These are phyloP conservation scores for Xylaria sp. DNA, from an alignment of 2,329 filamentous ascomycete genomes.

Conservation along the genomic window DNA sequence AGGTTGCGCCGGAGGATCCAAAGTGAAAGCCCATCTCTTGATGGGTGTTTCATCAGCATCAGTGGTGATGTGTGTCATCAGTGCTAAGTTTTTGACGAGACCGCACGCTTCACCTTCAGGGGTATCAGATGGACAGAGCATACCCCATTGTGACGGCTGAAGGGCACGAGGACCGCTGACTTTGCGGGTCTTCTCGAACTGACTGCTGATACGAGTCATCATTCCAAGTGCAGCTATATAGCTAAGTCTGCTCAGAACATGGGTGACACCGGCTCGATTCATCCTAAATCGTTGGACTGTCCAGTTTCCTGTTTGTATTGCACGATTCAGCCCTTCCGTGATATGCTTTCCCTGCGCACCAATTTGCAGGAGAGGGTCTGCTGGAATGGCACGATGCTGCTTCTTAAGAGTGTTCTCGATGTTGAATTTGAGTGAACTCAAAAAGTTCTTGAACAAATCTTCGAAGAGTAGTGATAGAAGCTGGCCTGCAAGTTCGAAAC, in stretches of 20 bases:
- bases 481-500: conserved; percentile 92
- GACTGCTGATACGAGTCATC: conserved; percentile 99
- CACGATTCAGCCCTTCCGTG: conserved; percentile 91
- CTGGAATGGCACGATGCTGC: conserved; percentile 85
- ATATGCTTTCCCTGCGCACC: conserved; percentile 87
- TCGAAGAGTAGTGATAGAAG: conserved; percentile 94
- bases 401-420: conserved; percentile 98
- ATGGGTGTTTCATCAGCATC: conserved; percentile 94
- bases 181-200: conserved; percentile 98
- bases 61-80: conserved; percentile 99
- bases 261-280: conserved; percentile 96
- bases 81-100: conserved; percentile 94
- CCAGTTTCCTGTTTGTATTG: conserved; percentile 98
- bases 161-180: conserved; percentile 94
- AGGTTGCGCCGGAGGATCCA: conserved; percentile 84
- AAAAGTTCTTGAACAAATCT: conserved; percentile 97
- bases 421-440: conserved; percentile 85
- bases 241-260: conserved; percentile 92
- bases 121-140: conserved; percentile 97
- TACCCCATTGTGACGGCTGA: conserved; percentile 97
- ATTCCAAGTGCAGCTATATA: conserved; percentile 97
- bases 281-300: conserved; percentile 98
- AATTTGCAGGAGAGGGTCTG: conserved; percentile 88
- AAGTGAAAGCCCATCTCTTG: conserved; percentile 82
- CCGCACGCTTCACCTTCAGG: conserved; percentile 98